Base-by-base conservation (phyloP, 495 filamentous ascomycete genomes). In the Xylaria longipes region DNA sequence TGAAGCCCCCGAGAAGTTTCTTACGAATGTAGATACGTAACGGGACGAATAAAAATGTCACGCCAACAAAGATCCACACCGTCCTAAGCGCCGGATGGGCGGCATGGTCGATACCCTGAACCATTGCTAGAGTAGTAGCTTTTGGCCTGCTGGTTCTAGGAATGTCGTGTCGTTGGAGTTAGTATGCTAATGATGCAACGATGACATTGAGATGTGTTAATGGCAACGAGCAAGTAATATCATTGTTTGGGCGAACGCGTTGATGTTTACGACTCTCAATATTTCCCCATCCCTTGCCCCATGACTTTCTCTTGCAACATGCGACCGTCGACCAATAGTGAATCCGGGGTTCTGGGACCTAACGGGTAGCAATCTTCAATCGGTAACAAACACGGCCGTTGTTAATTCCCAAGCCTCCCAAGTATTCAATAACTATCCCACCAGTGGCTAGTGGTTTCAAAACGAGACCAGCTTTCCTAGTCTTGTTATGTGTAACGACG, bases 1-100 rank as follows among this genome's bases (percentile, higher is more conserved):
- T 35, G 8, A 54, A 67, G 20, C 31, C 33, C 11, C 43, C 17
- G 5, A 67, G 65, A 3, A 67, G 14, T 20, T 15, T 39, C 33
- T 43, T 22, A 27, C 65, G 65, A 11, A 35, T 67, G 25, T 54
- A 67, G 22, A 41, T 22, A 11, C 65, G 65, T 20, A 67, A 22
- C 15, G 48, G 27, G 33, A 67, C 46, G 20, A 67, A 67, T 14
- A 67, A 15, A n/a, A 41, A 56, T 43, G 65, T 67, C 0, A 67
- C n/a, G 2, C 31, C 43, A 22, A 33, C 50, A 20, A 67, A 67
- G 12, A 35, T 33, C 65, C 65, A 67, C 22, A 67, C 31, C 4
- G 33, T 37, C 48, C 48, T 15, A 2, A 67, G 65, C 29, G 65
- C 65, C 12, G 65, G 35, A 5, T 33, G 14, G 3, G 65, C 35